phyloP scores from a whole-genome alignment of 768 basidiomycete genomes.

The Lactifluus pinguis region DNA sequence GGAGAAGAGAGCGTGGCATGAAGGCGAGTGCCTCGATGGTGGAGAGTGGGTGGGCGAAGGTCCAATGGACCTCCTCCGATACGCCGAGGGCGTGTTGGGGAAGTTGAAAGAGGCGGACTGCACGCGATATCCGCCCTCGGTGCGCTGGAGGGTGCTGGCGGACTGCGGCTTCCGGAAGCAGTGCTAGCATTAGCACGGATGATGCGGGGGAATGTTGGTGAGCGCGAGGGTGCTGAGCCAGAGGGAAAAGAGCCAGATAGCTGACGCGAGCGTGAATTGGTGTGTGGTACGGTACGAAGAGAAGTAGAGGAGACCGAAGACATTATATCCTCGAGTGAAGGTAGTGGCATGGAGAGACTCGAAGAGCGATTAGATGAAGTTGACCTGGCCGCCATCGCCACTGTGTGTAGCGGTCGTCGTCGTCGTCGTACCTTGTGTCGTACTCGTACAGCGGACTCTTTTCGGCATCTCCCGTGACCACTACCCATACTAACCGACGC shows the following conservation, averaged over 20 bases:
- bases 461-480: not conserved
- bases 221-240: slow-evolving; percentile 35
- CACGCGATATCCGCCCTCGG: slow-evolving; percentile 35
- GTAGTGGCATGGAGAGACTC: slow-evolving; percentile 57
- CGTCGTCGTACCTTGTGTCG: not conserved
- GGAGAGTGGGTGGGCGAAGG: slow-evolving; percentile 10
- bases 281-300: slow-evolving; percentile 33
- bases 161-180: slow-evolving; percentile 28
- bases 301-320: slow-evolving; percentile 41
- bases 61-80: slow-evolving; percentile 30
- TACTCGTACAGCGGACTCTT: too few species aligned
- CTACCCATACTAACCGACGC: not conserved
- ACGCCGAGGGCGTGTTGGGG: slow-evolving; percentile 41
- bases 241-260: slow-evolving; percentile 33
- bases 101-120: slow-evolving; percentile 33
- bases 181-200: slow-evolving; percentile 48
- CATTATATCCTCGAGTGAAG: slow-evolving; percentile 55
- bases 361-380: slow-evolving; percentile 50
- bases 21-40: slow-evolving; percentile 21
- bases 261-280: slow-evolving; percentile 38
- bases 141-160: slow-evolving; percentile 17
- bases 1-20: slow-evolving; percentile 22
- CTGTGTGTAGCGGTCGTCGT: not conserved
- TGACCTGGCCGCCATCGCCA: slow-evolving; percentile 30
- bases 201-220: slow-evolving; percentile 55